Base-by-base conservation (phyloP, 208 protist genomes). In the Trypanosomatidae sp. region DNA sequence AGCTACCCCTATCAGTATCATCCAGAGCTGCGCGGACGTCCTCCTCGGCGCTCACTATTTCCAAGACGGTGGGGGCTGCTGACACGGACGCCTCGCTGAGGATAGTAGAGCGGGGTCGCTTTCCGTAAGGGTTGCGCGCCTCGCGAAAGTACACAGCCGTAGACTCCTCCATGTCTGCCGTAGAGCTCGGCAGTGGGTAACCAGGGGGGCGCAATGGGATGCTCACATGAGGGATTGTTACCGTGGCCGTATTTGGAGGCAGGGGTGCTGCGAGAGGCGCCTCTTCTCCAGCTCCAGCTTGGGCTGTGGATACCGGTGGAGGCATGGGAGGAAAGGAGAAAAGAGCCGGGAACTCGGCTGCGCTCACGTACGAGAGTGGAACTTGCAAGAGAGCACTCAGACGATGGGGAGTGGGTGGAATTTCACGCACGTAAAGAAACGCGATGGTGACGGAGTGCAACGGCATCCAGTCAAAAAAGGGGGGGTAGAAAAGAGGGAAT, bases 151-250 rank as follows among this genome's bases (percentile, higher is more conserved):
- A 69, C 56, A 39, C 53, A 2, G 58, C 17, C 19, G 70, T 72
- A 2, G 76, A 65, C 1, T 64, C 70, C 70, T 80, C 76, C 13
- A 80, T 28, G 15, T 62, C 76, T 8, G 66, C 58, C 39, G 70
- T 72, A 52, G 58, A 75, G 19, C 4, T 15, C n/a, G 76, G 64
- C 10, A 80, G 66, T 17, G 69, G 49, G 28, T 64, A 46, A 25
- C 76, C 76, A 8, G 76, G 76, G n/a, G 76, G 58, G 3, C 69
- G 58, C 64, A 76, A 53, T 28, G 76, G 76, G 39, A 80, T 43
- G 56, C 49, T 46, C 46, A 80, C 70, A 3, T 43, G 52, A 7
- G 76, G 76, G 5, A 80, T 28, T 8, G 60, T 50, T 13, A 73
- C 36, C 3, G 36, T 19, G 41, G 60, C 8, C 13, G 5, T 13